phyloP scores from a whole-genome alignment of 2,329 filamentous ascomycete genomes.

The Periconia digitata region DNA sequence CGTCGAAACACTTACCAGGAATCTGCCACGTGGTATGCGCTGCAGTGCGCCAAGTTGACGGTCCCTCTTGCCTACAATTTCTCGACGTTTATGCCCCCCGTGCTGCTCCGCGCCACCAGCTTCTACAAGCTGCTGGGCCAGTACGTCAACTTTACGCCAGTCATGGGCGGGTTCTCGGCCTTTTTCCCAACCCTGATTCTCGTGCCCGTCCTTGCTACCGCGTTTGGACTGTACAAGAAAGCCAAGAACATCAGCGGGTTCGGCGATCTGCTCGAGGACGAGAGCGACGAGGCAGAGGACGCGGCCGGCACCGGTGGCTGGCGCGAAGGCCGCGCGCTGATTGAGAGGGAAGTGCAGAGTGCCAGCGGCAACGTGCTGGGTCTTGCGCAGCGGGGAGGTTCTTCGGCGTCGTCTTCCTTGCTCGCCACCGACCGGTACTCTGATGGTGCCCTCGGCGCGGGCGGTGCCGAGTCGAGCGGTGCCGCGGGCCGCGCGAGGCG shows the following conservation, averaged over 20 bases:
- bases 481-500: conserved; percentile 13
- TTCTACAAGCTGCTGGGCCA: conserved; percentile 87
- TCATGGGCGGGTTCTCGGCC: conserved; percentile 82
- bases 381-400: conserved; percentile 21
- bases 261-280: conserved; percentile 75
- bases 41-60: conserved; percentile 88
- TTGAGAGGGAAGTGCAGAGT: conserved; percentile 72
- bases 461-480: conserved; percentile 14
- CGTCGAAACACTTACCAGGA: conserved; percentile 89
- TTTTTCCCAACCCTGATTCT: conserved; percentile 88
- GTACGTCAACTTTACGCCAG: conserved; percentile 77
- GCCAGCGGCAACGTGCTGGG: conserved; percentile 41
- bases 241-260: conserved; percentile 78
- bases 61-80: conserved; percentile 97
- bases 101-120: conserved; percentile 73
- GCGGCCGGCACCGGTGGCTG: conserved; percentile 79
- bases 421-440: conserved; percentile 24
- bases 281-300: conserved; percentile 63
- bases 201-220: conserved; percentile 78
- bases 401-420: conserved; percentile 7
- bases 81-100: conserved; percentile 77
- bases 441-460: conserved; percentile 14
- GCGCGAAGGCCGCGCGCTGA: conserved; percentile 88
- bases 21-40: conserved; percentile 92
- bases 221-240: conserved; percentile 87